Base-by-base conservation (phyloP, 2,329 filamentous ascomycete genomes). In the Pestalotiopsis sp. region DNA sequence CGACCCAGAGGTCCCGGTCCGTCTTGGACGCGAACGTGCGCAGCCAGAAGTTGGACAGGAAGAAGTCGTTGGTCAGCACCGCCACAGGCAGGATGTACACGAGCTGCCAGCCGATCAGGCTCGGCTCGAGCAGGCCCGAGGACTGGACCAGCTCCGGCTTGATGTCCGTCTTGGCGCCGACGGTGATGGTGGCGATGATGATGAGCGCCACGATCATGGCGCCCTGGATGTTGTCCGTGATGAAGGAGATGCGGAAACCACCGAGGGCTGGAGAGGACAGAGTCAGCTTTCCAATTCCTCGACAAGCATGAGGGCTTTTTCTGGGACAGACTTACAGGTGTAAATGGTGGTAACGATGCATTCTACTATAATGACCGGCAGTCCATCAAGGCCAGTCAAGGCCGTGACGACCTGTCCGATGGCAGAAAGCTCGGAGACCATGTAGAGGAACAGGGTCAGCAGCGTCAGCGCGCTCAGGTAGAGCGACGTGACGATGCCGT, bases 31-130 rank as follows among this genome's bases (percentile, higher is more conserved):
- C 91, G 75, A 96, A 96, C 4, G 93, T 93, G 64, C 93, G 91
- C 79, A 95, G 88, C 93, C 93, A 96, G 80, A 93, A 94, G 72
- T 89, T 91, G 39, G 92, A 93, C 58, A 96, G 84, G 83, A 96
- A 96, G 84, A 96, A 95, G 83, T 95, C 91, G 81, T 95, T 96
- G 69, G 93, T 95, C 68, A 95, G 77, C 71, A 96, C 88, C 59
- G 93, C 93, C 5, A 96, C 87, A 0, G 93, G 92, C 1, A 96
- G 86, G 72, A 96, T 95, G 82, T 95, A 96, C 45, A 96, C 83
- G 14, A 96, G 87, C 80, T 96, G 93, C 92, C 93, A 96, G 67
- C 93, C 93, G 1, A 96, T 85, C 2, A 94, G 85, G 68, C 82
- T 92, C 4, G 90, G 74, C 59, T 93, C 84, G n/a, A 91, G 87